Evolutionary conservation across 2,329 filamentous ascomycete genomes (phyloP).

Genomic region (Orbilia oligospora): DNA sequence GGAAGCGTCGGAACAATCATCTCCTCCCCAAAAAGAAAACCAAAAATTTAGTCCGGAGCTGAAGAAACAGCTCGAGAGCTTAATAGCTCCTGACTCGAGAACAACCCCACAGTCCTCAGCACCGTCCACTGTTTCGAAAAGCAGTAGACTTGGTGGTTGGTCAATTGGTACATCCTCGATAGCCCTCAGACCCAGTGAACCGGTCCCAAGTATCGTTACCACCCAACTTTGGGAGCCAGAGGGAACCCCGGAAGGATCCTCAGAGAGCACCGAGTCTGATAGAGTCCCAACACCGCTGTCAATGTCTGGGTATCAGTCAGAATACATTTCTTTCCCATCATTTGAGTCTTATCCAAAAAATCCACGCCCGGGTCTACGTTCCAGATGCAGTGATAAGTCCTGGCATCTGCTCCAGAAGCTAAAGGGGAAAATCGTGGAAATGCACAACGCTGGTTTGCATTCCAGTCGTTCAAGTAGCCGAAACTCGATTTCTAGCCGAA

Average conservation of each 20-base stretch:
- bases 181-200: conserved; percentile 27
- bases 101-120: conserved; percentile 3
- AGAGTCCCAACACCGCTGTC: not conserved
- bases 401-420: conserved; percentile 56
- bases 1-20: not conserved
- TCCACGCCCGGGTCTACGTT: conserved; percentile 37
- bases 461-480: conserved; percentile 51
- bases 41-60: conserved; percentile 33
- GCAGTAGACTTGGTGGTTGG: conserved; percentile 21
- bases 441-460: conserved; percentile 45
- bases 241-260: not conserved
- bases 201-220: conserved; percentile 42
- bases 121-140: not conserved
- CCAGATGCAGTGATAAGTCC: conserved; percentile 60
- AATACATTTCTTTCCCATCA: conserved; percentile 48
- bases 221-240: conserved; percentile 43
- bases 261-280: not conserved
- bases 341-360: conserved; percentile 48
- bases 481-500: conserved; percentile 50
- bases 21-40: conserved; percentile 33
- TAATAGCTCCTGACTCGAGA: conserved; percentile 18
- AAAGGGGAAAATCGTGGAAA: conserved; percentile 50
- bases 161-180: conserved; percentile 42
- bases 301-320: conserved; percentile 32
- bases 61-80: conserved; percentile 34